Evolutionary conservation across 352 stramenopile species (phyloP), one percentile per base, ranked within the genome.

Genomic region (Pythium aphanidermatum): DNA sequence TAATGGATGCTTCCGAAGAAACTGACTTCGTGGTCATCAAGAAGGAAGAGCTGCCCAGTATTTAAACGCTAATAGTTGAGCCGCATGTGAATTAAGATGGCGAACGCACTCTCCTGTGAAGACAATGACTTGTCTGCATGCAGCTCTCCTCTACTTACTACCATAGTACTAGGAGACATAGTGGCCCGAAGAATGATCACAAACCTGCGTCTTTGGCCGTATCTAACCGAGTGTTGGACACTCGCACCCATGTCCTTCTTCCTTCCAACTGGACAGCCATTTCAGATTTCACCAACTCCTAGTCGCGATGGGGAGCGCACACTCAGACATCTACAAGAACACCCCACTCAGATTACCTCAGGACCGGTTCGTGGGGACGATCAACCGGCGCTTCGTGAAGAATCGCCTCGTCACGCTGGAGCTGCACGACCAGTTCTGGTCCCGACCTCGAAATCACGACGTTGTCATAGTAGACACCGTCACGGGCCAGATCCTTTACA

Each of bases 361-460:
- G 0, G 14, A 25, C 11, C 17, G 40, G 24, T 60, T 53, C 23
- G 24, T 49, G 9, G 33, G 43, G 6, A 54, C 36, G 0, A 37
- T 60, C 17, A 48, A 48, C 35, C 35, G 48, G 32, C 51, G 51
- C 16, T 60, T 54, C 23, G 51, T 60, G 23, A 41, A 37, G 14
- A 24, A 46, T 13, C 51, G 43, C 17, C 5, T 29, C n/a, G 37
- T 50, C 28, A 60, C 43, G 14, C 51, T 60, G 19, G 43, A 17
- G 8, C 34, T 60, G 5, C 16, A 45, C 4, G 24, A 36, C n/a
- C 32, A 54, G 30, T 50, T 60, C 43, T 54, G 51, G 50, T 32
- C 35, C 12, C 25, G 45, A 30, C 26, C 42, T 8, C 28, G 24
- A 23, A 44, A 54, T 30, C 28, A 43, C 29, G 51, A 60, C 4